A percentile compares a stretch with the other conserved stretches of the same genome.
phyloP scores from a whole-genome alignment of 2,329 filamentous ascomycete species.

The Alternaria alternata region DNA sequence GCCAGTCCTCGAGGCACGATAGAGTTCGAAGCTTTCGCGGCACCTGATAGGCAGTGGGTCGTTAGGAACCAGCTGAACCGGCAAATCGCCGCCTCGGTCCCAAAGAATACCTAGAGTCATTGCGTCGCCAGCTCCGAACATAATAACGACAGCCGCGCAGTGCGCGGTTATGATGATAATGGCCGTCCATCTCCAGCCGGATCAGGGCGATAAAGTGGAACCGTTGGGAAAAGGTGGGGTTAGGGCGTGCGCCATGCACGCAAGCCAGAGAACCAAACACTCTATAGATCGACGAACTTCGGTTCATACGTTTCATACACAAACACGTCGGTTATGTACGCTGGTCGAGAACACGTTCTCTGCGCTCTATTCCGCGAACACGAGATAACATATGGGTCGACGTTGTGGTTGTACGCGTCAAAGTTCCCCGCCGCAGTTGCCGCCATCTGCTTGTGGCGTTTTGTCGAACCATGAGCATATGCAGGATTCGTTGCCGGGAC shows the following conservation, averaged over 20 bases:
- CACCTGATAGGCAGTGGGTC: conserved; percentile 25
- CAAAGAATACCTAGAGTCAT: conserved; percentile 13
- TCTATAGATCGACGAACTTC: conserved; percentile 39
- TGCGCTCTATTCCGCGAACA: conserved; percentile 13
- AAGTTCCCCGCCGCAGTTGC: conserved; percentile 3
- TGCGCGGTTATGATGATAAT: conserved; percentile 34
- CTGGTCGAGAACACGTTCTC: conserved; percentile 8
- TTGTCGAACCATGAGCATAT: neutral
- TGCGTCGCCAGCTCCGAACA: conserved; percentile 1
- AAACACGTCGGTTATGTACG: conserved; percentile 6
- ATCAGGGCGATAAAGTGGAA: conserved; percentile 22
- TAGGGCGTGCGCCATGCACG: conserved; percentile 24
- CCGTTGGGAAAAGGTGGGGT: conserved; percentile 35
- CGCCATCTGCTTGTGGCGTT: conserved; percentile 9
- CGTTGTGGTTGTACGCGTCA: neutral
- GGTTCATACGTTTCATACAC: conserved; percentile 27
- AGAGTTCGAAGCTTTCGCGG: conserved; percentile 29
- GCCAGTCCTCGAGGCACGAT: conserved; percentile 19
- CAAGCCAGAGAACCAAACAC: conserved; percentile 15
- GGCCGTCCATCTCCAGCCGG: conserved; percentile 9
- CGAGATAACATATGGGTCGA: neutral
- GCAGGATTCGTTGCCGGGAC: conserved; percentile 6
- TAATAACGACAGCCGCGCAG: conserved; percentile 39
- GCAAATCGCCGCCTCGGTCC: conserved; percentile 18
- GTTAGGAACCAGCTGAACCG: conserved; percentile 25